Percentiles rank a stretch among this genome's conserved stretches.
Conservation (phyloP, 2,329 filamentous ascomycete genomes). For the Fusarium nematophilum region DNA sequence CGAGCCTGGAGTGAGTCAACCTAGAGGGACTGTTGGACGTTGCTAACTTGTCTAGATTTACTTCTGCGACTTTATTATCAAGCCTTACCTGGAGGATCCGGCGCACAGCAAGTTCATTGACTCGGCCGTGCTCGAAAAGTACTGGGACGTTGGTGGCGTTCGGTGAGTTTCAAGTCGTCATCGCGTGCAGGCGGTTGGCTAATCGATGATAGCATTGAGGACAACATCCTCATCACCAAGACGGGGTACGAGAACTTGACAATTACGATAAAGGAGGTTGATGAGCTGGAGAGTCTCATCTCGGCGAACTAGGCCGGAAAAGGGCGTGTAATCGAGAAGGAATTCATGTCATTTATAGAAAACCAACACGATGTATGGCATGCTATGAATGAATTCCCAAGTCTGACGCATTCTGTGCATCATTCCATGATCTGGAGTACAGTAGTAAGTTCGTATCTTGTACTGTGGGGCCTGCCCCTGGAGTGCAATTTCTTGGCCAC, state of each 20-base stretch:
- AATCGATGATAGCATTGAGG: conserved; percentile 63
- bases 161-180: conserved; percentile 57
- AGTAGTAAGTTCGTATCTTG: too few relatives aligned
- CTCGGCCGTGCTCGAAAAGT: conserved; percentile 75
- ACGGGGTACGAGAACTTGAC: conserved; percentile 79
- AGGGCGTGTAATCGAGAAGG: neutral
- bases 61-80: conserved; percentile 90
- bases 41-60: conserved; percentile 70
- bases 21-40: too few relatives aligned
- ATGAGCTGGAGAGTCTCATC: conserved; percentile 64
- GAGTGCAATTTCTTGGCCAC: conserved; percentile 41
- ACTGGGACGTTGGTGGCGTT: conserved; percentile 85
- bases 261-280: conserved; percentile 74
- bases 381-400: conserved; percentile 1
- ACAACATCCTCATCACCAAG: conserved; percentile 78
- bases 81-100: conserved; percentile 79
- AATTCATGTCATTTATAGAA: conserved; percentile 13
- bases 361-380: neutral
- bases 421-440: too few relatives aligned
- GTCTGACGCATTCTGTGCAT: too few relatives aligned
- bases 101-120: conserved; percentile 83
- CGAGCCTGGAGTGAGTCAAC: conserved; percentile 80
- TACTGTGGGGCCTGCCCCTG: too few relatives aligned
- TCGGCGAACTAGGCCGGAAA: conserved; percentile 28
- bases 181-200: conserved; percentile 24